Base-by-base conservation (phyloP, 768 basidiomycete species). In the Termitomyces eurrhizus region DNA sequence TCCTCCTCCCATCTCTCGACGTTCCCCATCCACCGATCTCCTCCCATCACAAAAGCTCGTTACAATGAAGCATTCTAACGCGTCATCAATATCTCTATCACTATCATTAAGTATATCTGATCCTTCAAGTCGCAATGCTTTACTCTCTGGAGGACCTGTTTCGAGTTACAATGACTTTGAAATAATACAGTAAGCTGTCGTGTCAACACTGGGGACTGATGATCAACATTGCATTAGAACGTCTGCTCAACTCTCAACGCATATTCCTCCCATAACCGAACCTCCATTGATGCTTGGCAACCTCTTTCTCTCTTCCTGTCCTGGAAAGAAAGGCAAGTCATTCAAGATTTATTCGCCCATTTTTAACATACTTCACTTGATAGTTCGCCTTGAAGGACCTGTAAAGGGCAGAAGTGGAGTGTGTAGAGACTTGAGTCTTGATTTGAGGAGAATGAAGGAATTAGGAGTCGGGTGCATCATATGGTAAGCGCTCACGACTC, bases 301-400 rank as follows among this genome's bases (percentile, higher is more conserved):
- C 71, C 75, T 98, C 24, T 81, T 89, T 54, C 73, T 98, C 36
- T 93, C 91, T 7, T 94, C 92, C 7, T 98, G 96, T 75, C 95
- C 95, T 2, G 95, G 95, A 4, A 98, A 98, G 74, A 94, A 97
- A 81, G 88, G 89, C 88, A 35, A 11, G 72, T 21, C 49, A 24
- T 29, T 37, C 51, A 26, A 9, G 39, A 44, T 49, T 13, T n/a
- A 64, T 49, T 41, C 45, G 26, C 37, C 32, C 53, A 53, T 46
- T 36, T 24, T 45, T 13, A 39, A 51, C 36, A 44, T 29, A 45
- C 52, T 2, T 46, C 54, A 26, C 46, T 59, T 39, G 42, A 35
- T 12, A 91, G 89, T 92, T 18, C 84, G 92, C 57, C 75, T 92
- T 29, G 78, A 78, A 54, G 92, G 92, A 3, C 88, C 91, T 35